Evolutionary conservation across 345 rosid species (phyloP).

Genomic region (Angophora floribunda): DNA sequence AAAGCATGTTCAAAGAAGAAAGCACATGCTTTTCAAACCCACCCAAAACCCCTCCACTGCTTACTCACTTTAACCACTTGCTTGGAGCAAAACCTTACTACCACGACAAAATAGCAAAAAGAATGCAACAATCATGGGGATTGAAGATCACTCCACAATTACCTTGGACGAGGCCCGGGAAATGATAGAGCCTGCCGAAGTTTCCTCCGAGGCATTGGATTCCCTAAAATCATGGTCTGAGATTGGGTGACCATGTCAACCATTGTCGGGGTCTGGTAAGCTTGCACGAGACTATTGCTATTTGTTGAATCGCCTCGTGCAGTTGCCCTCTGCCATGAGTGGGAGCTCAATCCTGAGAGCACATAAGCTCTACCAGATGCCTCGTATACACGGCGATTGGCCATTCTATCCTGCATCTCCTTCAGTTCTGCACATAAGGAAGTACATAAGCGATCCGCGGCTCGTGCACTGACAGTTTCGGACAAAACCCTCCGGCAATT

Average conservation of each 20-base stretch:
- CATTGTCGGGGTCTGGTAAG: constrained; percentile 93
- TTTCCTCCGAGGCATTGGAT: constrained; percentile 35
- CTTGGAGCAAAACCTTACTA: not conserved
- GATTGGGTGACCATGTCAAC: constrained; percentile 92
- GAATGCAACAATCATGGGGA: not conserved
- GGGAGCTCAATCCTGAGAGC: constrained; percentile 92
- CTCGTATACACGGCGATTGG: constrained; percentile 70
- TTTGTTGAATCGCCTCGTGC: constrained; percentile 83
- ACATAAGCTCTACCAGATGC: constrained; percentile 87
- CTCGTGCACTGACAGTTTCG: constrained; percentile 48
- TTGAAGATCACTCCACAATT: not conserved
- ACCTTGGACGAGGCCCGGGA: constrained; percentile 65
- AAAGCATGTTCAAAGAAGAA: not conserved
- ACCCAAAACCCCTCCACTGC: not conserved
- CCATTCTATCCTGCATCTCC: constrained; percentile 95
- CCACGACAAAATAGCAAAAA: not conserved
- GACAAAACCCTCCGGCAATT: constrained; percentile 42
- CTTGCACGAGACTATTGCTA: constrained; percentile 54
- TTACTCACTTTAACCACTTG: not conserved
- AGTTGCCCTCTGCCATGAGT: constrained; percentile 98
- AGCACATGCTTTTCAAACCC: not conserved
- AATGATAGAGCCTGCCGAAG: constrained; percentile 64
- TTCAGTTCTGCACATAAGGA: constrained; percentile 76
- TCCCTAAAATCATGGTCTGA: constrained; percentile 56
- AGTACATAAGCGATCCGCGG: constrained; percentile 54